phyloP scores from a whole-genome alignment of 352 stramenopile species.

The Phytopythium sindhum region DNA sequence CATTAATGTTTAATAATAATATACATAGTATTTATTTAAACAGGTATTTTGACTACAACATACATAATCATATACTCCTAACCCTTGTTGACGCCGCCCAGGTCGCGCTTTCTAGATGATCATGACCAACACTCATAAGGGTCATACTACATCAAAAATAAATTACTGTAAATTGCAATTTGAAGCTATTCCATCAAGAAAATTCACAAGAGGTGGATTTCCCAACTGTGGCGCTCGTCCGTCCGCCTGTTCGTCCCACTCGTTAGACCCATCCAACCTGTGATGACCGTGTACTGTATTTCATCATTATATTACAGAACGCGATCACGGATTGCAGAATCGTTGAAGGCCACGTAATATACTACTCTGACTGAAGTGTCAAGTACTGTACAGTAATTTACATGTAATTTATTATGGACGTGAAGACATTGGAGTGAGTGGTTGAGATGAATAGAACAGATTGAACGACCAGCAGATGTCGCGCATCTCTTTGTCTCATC shows the following conservation, averaged over 20 bases:
- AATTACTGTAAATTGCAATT: background rate
- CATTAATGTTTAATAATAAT: too few relatives aligned
- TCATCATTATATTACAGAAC: too few relatives aligned
- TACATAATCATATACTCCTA: background rate
- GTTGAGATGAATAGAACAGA: too few relatives aligned
- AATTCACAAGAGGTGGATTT: background rate
- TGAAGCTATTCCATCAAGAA: background rate
- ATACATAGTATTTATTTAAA: too few relatives aligned
- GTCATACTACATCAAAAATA: background rate
- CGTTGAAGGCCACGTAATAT: background rate
- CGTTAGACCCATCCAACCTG: background rate
- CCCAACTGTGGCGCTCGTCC: background rate
- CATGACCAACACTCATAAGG: background rate
- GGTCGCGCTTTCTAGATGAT: background rate
- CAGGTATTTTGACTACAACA: too few relatives aligned
- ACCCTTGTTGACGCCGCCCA: background rate
- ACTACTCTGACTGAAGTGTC: background rate
- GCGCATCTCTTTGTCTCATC: background rate
- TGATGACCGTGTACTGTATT: background rate
- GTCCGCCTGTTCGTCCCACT: too few relatives aligned
- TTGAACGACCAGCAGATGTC: background rate
- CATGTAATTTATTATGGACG: background rate
- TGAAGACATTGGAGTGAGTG: too few relatives aligned
- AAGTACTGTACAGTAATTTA: background rate
- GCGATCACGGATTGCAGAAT: background rate